Evolutionary conservation across 1,139 yeast species (phyloP), one percentile per base, ranked within the genome.

Genomic region (Wickerhamomyces sp.): DNA sequence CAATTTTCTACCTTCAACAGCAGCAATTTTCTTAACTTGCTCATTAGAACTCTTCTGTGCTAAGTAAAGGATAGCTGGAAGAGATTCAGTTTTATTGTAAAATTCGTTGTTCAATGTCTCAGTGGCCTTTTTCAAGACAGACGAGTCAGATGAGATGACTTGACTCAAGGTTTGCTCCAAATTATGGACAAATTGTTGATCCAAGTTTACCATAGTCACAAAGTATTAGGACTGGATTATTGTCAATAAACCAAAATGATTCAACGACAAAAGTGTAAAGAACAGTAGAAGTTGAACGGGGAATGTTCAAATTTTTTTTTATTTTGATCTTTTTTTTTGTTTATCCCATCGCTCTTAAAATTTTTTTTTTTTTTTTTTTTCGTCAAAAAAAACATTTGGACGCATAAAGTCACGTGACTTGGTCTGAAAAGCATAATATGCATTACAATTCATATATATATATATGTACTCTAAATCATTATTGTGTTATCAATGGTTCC

Each of bases 1-100:
- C 58, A 85, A 76, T 64, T 94, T 92, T 67, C 96, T 80, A 33
- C 90, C 90, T 66, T 92, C 98, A 45, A 92, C 96, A 46, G 97
- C 95, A 15, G 97, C 95, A 49, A 92, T 72, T 64, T 89, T 96
- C 31, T 74, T 67, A 51, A 85, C 62, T 53, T 80, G 78, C 45
- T 72, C 78, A 50, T 77, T 78, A 31, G 70, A 67, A 48, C 80
- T 76, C 51, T 72, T 72, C 63, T 85, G 92, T 58, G 88, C 73
- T 49, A 92, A 77, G 57, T 86, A 95, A 52, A 92, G 69, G 59
- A 90, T 72, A 9, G 95, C 81, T 22, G 96, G 94, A 44, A 92
- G 74, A 16, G 94, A 78, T 53, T 74, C 68, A 14, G 86, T 77
- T 54, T 81, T 78, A 42, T 77, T 69, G 67, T 85, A 92, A 59